phyloP scores from a whole-genome alignment of 139 green algal genomes.

The Micractinium sp. region DNA sequence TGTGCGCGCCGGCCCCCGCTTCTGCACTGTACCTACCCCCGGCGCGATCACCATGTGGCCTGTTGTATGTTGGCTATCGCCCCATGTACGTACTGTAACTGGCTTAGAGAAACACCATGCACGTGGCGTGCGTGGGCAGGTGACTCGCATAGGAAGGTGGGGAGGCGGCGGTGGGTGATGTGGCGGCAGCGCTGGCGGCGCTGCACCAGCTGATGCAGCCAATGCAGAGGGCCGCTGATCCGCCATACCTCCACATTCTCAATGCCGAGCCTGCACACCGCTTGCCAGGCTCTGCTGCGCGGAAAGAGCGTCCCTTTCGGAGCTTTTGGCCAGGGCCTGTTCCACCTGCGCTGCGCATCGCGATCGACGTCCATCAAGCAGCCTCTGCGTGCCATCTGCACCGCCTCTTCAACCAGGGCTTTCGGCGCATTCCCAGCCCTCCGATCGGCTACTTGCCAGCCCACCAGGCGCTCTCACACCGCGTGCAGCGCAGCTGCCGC shows the following conservation, averaged over 20 bases:
- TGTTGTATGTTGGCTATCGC: background rate
- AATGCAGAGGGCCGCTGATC: background rate
- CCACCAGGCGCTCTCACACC: background rate
- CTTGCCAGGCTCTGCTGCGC: background rate
- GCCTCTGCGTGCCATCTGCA: background rate
- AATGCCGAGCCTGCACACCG: background rate
- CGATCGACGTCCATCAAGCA: background rate
- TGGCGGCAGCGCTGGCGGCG: background rate
- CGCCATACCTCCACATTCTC: background rate
- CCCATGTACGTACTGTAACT: background rate
- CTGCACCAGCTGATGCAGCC: background rate
- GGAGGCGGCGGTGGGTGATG: background rate
- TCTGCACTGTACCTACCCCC: background rate
- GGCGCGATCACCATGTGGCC: background rate
- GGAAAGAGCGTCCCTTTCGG: background rate
- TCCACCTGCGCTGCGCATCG: background rate
- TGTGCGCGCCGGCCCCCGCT: no score
- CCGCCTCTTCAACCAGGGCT: background rate
- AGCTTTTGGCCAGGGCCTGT: background rate
- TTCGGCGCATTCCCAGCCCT: background rate
- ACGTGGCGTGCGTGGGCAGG: background rate
- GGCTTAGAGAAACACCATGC: background rate
- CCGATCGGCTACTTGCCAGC: background rate
- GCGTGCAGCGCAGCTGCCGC: background rate
- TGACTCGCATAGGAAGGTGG: background rate